Evolutionary conservation across 768 basidiomycete species (phyloP), one percentile per base, ranked within the genome.

Genomic region (Rhodotorula diobovata): DNA sequence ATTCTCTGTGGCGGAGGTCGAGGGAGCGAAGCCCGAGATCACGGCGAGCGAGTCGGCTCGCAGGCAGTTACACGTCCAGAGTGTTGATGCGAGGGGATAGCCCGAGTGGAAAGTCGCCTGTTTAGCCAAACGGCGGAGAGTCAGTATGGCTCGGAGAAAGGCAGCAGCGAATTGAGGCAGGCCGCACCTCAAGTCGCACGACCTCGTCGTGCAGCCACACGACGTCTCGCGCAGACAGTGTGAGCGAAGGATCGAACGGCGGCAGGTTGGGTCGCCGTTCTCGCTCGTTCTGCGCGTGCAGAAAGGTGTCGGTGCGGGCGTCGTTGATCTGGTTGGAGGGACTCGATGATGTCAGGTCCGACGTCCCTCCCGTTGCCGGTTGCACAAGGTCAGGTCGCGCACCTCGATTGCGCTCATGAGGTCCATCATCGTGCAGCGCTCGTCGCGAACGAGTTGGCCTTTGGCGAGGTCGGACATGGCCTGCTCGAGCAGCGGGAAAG

Each of bases 351-450:
- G n/a, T n/a, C n/a, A n/a, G n/a, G n/a, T n/a, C n/a, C n/a, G n/a
- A n/a, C n/a, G n/a, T n/a, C n/a, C n/a, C n/a, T n/a, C n/a, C n/a
- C n/a, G n/a, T n/a, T n/a, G n/a, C n/a, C 34, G 51, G 56, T 14
- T 35, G 46, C n/a, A 4, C 21, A 30, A 46, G 16, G 63, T 30
- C 9, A 12, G 25, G 35, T 12, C 28, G 23, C 72, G 32, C 21
- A 66, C 73, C 69, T 74, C 73, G n/a, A 74, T 68, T 6, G 73
- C 73, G 32, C 59, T 57, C 73, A 74, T 74, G 61, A 74, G 50
- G 11, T 74, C 69, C 58, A 65, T 61, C 66, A 74, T 65, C 0
- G 32, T 1, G 56, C 68, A 63, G 0, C 51, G 37, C 28, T 55
- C 53, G 20, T 60, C 61, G 14, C 57, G 51, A 25, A 74, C 28